Evolutionary conservation across 257 asterid genomes (phyloP).

Genomic region (Nicotiana otophora): DNA sequence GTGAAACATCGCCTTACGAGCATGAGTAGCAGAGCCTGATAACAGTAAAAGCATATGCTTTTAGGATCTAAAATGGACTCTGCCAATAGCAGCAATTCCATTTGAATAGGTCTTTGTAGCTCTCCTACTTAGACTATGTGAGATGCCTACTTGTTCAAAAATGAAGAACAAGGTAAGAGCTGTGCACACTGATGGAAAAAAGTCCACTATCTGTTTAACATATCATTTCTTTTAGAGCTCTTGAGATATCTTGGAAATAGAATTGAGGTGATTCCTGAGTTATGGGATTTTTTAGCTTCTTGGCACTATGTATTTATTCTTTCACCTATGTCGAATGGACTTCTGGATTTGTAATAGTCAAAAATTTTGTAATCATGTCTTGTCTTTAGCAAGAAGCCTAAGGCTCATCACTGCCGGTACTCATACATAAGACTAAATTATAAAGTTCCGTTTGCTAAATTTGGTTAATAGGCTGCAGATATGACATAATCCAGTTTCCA

Average conservation of each 20-base stretch:
- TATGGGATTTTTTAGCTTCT: not conserved
- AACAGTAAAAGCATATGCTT: not conserved
- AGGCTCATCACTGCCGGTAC: not conserved
- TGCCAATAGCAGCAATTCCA: not conserved
- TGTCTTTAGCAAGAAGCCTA: not conserved
- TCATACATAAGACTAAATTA: not conserved
- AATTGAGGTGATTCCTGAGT: not conserved
- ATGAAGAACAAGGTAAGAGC: constrained; percentile 1
- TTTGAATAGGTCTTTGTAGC: not conserved
- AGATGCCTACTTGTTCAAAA: constrained; percentile 3
- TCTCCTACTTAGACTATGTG: not conserved
- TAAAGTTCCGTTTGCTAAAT: not conserved
- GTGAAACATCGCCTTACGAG: constrained; percentile 83
- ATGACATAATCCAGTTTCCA: too few species aligned
- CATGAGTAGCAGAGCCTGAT: constrained; percentile 21
- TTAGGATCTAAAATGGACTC: not conserved
- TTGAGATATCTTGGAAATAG: not conserved
- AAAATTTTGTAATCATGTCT: not conserved
- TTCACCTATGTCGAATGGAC: not conserved
- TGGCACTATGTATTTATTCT: not conserved
- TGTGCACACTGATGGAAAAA: not conserved
- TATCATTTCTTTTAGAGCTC: not conserved
- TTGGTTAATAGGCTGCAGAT: too few species aligned
- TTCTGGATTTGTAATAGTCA: not conserved
- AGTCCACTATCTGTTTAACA: not conserved